Conservation (phyloP, 73 alveolate species). For the Blepharisma stoltei region DNA sequence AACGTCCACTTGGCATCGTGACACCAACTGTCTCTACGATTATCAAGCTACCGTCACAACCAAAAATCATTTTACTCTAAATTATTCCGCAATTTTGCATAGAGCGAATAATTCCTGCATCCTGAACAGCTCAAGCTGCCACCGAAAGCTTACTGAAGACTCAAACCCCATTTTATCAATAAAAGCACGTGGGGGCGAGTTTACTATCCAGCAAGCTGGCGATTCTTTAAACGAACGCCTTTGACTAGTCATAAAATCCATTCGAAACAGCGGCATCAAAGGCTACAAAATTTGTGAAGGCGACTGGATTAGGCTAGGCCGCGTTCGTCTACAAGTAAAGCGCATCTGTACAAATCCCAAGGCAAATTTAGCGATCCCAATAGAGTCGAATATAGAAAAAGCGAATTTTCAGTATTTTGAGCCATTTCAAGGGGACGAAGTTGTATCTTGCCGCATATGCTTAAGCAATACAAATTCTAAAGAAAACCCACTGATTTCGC, state of each 20-base stretch:
- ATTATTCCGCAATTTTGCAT: too few relatives aligned
- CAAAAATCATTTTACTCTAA: too few relatives aligned
- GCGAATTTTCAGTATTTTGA: not conserved
- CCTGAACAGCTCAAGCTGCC: too few relatives aligned
- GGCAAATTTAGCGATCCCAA: not conserved
- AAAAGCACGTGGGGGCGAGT: too few relatives aligned
- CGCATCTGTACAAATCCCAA: not conserved
- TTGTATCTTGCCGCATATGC: conserved; percentile 46
- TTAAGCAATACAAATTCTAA: conserved; percentile 52
- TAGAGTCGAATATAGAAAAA: not conserved
- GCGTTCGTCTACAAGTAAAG: conserved; percentile 20
- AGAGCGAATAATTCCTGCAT: too few relatives aligned
- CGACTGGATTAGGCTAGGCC: conserved; percentile 26
- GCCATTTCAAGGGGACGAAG: not conserved
- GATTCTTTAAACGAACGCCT: not conserved
- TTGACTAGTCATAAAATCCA: conserved; percentile 17
- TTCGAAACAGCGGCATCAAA: not conserved
- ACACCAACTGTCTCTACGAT: too few relatives aligned
- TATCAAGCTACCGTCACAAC: too few relatives aligned
- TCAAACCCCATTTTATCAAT: too few relatives aligned
- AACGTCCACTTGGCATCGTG: too few relatives aligned
- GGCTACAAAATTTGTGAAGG: conserved; percentile 30
- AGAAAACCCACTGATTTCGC: conserved; percentile 65
- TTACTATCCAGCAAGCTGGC: too few relatives aligned
- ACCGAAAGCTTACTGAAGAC: too few relatives aligned